A percentile compares a stretch with the other conserved stretches of the same genome.
Conservation (phyloP, 169 alveolate genomes). For the Ichthyophthirius multifiliis region DNA sequence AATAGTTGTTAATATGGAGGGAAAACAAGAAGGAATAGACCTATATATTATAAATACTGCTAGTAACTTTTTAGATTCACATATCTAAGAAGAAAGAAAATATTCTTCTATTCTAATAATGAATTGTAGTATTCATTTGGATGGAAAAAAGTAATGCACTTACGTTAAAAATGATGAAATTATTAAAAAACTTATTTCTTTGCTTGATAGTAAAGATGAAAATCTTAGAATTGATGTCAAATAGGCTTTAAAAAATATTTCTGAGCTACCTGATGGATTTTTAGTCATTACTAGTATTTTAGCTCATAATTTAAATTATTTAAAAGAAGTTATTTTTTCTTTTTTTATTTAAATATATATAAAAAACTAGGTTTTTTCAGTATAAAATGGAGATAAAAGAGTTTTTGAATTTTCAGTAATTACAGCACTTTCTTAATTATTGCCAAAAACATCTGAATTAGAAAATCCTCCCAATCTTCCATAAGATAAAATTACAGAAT, state of each 20-base stretch:
- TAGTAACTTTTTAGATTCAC: conserved; percentile 52
- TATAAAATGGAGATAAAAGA: neutral
- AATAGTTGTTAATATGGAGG: conserved; percentile 54
- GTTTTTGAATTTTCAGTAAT: conserved; percentile 31
- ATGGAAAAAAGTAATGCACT: conserved; percentile 60
- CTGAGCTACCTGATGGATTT: conserved; percentile 74
- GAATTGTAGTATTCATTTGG: conserved; percentile 66
- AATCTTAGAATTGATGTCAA: conserved; percentile 35
- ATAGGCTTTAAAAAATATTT: conserved; percentile 55
- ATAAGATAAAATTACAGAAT: neutral
- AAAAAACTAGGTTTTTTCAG: neutral
- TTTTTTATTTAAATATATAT: neutral
- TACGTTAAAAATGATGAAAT: conserved; percentile 44
- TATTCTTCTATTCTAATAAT: conserved; percentile 58
- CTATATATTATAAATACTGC: conserved; percentile 50
- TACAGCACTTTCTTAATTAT: conserved; percentile 22
- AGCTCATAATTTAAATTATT: conserved; percentile 37
- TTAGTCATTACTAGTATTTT: conserved; percentile 50
- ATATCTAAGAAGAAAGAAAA: conserved; percentile 30
- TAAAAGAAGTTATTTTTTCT: conserved; percentile 46
- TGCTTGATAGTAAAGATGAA: conserved; percentile 22
- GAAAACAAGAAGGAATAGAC: conserved; percentile 66
- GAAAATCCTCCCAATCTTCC: conserved; percentile 1
- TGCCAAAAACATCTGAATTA: conserved; percentile 24
- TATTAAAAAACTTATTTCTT: conserved; percentile 45